Conservation (phyloP, 1,284 basidiomycete genomes). For the Hemileia vastatrix region DNA sequence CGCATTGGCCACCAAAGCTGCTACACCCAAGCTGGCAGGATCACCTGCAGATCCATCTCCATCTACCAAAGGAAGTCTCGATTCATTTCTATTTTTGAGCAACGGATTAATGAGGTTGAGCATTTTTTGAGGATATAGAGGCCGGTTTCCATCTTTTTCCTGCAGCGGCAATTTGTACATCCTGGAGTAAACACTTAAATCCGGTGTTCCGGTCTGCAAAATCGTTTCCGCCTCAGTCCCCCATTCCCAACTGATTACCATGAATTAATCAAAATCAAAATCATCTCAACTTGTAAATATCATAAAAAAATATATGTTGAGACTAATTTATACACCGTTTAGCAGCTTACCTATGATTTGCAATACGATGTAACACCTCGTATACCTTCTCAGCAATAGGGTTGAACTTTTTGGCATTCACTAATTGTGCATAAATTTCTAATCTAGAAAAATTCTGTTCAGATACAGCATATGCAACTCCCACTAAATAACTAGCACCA, state of each 20-base stretch:
- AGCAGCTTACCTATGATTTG: too few species aligned
- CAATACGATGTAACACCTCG: too few species aligned
- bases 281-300: too few species aligned
- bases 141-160: background rate
- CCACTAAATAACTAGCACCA: too few species aligned
- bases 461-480: too few species aligned
- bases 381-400: too few species aligned
- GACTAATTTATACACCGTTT: too few species aligned
- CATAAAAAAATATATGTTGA: too few species aligned
- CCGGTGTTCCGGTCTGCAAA: background rate
- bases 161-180: background rate
- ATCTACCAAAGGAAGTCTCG: background rate
- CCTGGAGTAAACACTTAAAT: slow-evolving; percentile 7
- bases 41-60: slow-evolving; percentile 61
- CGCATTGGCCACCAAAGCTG: slow-evolving; percentile 58
- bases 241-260: slow-evolving; percentile 8
- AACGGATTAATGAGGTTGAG: slow-evolving; percentile 8
- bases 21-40: slow-evolving; percentile 69
- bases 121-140: background rate
- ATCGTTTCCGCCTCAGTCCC: slow-evolving; percentile 1
- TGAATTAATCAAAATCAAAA: too few species aligned
- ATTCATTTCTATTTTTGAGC: background rate
- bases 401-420: too few species aligned
- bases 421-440: too few species aligned
- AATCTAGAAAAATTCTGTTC: too few species aligned